phyloP scores from a whole-genome alignment of 176 grass and related monocot genomes.

The Phoenix roebelenii region DNA sequence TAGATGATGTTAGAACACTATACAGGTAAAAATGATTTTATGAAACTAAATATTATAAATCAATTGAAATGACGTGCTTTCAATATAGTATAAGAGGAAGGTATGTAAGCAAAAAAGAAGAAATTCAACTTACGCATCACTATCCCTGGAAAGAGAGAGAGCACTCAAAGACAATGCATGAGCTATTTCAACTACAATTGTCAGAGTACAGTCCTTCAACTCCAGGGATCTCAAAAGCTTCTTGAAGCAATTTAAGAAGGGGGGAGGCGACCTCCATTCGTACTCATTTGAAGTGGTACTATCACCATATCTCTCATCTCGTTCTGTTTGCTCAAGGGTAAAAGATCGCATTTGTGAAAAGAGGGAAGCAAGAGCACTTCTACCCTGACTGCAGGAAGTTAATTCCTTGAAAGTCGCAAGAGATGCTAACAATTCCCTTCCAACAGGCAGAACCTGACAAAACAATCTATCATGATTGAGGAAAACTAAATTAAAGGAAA shows the following conservation, averaged over 20 bases:
- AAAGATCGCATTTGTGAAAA: constrained; percentile 13
- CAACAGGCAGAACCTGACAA: constrained; percentile 68
- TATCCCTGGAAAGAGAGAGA: constrained; percentile 39
- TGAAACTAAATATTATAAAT: no score
- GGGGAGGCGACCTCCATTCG: constrained; percentile 11
- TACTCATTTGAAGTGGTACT: constrained; percentile 5
- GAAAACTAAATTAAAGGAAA: no score
- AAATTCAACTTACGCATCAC: constrained; percentile 41
- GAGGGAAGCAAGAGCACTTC: constrained; percentile 31
- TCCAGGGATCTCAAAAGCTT: constrained; percentile 39
- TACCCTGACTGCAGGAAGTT: constrained; percentile 47
- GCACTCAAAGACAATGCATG: constrained; percentile 52
- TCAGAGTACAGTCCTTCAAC: constrained; percentile 26
- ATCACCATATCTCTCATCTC: constrained; percentile 10
- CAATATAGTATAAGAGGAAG: no score
- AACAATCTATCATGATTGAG: background rate
- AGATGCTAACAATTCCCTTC: constrained; percentile 72
- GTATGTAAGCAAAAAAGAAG: background rate
- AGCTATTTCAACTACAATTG: constrained; percentile 54
- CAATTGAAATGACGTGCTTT: no score
- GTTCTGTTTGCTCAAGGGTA: constrained; percentile 21
- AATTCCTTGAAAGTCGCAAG: constrained; percentile 71
- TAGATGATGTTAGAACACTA: no score
- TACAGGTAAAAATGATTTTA: no score
- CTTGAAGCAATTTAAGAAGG: constrained; percentile 33